Evolutionary conservation across 2,329 filamentous ascomycete species (phyloP).

Genomic region (Dothideomycetes sp.): DNA sequence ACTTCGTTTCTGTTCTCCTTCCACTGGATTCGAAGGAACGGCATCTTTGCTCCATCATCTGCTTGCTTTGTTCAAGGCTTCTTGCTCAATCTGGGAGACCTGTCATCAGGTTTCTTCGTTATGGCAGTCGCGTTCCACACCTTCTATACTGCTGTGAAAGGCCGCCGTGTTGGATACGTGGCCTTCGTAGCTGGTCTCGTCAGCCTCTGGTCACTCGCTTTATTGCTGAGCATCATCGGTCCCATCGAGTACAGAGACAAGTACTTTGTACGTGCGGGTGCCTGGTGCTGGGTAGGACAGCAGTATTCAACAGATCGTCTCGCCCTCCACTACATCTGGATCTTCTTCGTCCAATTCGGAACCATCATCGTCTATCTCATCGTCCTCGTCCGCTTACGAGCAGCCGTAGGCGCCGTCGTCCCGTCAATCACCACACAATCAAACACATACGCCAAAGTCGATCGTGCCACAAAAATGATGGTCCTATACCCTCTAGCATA

Average conservation of each 20-base stretch:
- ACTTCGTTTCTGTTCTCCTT: conserved; percentile 55
- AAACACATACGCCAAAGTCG: conserved; percentile 18
- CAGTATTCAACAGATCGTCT: conserved; percentile 48
- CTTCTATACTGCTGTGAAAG: conserved; percentile 52
- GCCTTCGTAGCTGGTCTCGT: conserved; percentile 43
- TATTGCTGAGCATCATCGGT: conserved; percentile 47
- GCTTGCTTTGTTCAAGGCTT: conserved; percentile 58
- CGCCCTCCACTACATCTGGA: conserved; percentile 56
- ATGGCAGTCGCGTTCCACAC: conserved; percentile 57
- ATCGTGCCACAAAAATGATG: conserved; percentile 46
- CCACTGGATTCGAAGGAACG: conserved; percentile 47
- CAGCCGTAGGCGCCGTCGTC: conserved; percentile 19
- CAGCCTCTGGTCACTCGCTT: conserved; percentile 50
- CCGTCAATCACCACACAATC: conserved; percentile 8
- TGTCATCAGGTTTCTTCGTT: conserved; percentile 59
- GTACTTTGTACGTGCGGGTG: conserved; percentile 55
- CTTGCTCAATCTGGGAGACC: conserved; percentile 57
- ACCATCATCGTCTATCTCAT: conserved; percentile 43
- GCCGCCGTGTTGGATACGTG: conserved; percentile 43
- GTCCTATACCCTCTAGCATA: conserved; percentile 61
- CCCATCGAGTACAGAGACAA: conserved; percentile 19
- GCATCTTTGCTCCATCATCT: conserved; percentile 44
- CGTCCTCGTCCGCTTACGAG: conserved; percentile 22
- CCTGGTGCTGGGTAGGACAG: conserved; percentile 59
- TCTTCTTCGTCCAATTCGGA: conserved; percentile 47